phyloP scores from a whole-genome alignment of 257 asterid species.

The Asclepias syriaca region DNA sequence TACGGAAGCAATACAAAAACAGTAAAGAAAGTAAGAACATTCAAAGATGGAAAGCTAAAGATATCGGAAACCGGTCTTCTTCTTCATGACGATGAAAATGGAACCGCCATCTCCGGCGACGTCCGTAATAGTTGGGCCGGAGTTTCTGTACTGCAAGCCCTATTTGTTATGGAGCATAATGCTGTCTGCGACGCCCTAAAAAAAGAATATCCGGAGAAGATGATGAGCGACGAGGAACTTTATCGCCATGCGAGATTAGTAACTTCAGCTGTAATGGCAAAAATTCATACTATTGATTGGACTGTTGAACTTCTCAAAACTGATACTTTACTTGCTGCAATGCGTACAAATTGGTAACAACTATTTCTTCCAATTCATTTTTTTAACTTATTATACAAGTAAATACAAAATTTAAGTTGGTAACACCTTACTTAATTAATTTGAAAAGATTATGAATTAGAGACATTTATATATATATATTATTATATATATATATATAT shows the following conservation, averaged over 20 bases:
- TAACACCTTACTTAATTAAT: too few relatives aligned
- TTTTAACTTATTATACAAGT: too few relatives aligned
- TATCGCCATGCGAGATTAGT: conserved; percentile 52
- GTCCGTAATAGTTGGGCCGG: conserved; percentile 67
- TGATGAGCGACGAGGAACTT: conserved; percentile 39
- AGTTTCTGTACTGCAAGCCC: conserved; percentile 43
- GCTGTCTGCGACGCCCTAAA: conserved; percentile 50
- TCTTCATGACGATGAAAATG: conserved; percentile 32
- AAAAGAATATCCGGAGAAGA: conserved; percentile 38
- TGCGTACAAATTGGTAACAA: conserved; percentile 47
- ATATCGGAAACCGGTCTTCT: conserved; percentile 45
- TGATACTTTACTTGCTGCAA: conserved; percentile 37
- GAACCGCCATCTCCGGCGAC: conserved; percentile 45
- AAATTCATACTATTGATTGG: conserved; percentile 77
- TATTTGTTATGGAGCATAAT: conserved; percentile 59
- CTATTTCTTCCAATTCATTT: too few relatives aligned
- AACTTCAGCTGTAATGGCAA: conserved; percentile 62
- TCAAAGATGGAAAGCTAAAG: conserved; percentile 54
- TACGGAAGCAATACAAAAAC: conserved; percentile 42
- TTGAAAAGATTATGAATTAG: too few relatives aligned
- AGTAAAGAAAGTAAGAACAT: conserved; percentile 38
- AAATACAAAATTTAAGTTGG: too few relatives aligned
- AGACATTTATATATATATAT: too few relatives aligned
- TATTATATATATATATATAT: too few relatives aligned
- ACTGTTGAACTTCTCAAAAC: conserved; percentile 64